Conservation (phyloP, 805 yeast species). For the Metschnikowia baotianmanensis region DNA sequence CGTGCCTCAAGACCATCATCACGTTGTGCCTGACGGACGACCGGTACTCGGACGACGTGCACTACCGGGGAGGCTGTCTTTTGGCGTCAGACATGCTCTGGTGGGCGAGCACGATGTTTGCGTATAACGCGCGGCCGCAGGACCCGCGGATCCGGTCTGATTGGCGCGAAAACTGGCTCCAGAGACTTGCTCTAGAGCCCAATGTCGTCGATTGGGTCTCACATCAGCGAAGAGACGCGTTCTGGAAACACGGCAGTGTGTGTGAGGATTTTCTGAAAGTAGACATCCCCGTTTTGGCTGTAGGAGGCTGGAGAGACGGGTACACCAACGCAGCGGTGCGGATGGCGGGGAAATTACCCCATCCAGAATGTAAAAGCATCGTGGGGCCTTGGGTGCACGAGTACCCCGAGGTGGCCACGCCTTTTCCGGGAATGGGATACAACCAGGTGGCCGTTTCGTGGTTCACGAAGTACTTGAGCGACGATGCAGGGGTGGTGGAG, state of each 20-base stretch:
- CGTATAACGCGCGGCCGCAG: constrained; percentile 7
- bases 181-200: constrained; percentile 2
- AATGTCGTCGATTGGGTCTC: constrained; percentile 5
- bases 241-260: constrained; percentile 8
- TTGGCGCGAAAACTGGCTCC: constrained; percentile 5
- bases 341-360: constrained; percentile 3
- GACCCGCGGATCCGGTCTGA: constrained; percentile 2
- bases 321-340: constrained; percentile 8
- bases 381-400: constrained; percentile 9
- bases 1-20: constrained; percentile 4
- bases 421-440: constrained; percentile 6
- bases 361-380: constrained; percentile 2
- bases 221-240: constrained; percentile 7
- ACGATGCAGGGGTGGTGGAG: not conserved
- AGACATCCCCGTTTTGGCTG: constrained; percentile 6
- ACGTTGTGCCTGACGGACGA: constrained; percentile 9
- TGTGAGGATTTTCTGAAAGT: constrained; percentile 6
- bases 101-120: constrained; percentile 11
- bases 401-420: constrained; percentile 8
- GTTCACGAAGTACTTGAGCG: constrained; percentile 4
- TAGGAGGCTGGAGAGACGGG: constrained; percentile 10
- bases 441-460: constrained; percentile 7
- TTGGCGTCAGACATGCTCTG: constrained; percentile 8
- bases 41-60: constrained; percentile 7
- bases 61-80: constrained; percentile 7